Base-by-base conservation (phyloP, 192 early-diverging fungal genomes). In the Umbelopsis sp. region DNA sequence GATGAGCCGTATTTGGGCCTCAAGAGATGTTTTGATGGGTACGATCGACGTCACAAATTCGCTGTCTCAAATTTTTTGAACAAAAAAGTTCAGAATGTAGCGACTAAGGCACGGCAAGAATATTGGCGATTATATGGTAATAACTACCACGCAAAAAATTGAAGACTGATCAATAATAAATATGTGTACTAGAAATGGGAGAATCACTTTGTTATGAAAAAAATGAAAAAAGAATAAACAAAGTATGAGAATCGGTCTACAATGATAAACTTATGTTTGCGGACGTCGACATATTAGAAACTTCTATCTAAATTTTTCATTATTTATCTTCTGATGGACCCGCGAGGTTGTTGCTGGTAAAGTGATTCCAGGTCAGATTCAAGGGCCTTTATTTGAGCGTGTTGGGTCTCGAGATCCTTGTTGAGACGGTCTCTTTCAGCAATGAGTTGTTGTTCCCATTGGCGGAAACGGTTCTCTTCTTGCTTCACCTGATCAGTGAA, bases 401-500 rank as follows among this genome's bases (percentile, higher is more conserved):
- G 98, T 78, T 97, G 91, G 64, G 91, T 84, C 82, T 99, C 98
- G 64, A 99, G 87, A 68, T 99, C 98, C 79, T 97, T 95, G 87
- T 99, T 98, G 49, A 99, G 85, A 69, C 96, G 93, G 78, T 99
- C 98, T 66, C 98, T 91, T 80, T 99, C 98, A 72, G 91, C 91
- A 84, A 99, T 97, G 15, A 95, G 81, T 90, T 88, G 83, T 79
- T 98, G 94, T 81, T 98, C 98, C 98, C 98, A 99, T 75, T 96
- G 91, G 72, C 97, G 90, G 90, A 99, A 99, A 66, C 96, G 81
- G 84, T 92, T 95, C 85, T 99, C 98, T 81, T 99, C 97, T 71
- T 91, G 78, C 67, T 96, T 90, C 65, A 98, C 98, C 78, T 98
- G 97, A 78, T 99, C 97, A 20, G 97, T 98, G 80, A 99, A 99